These are phyloP conservation scores for Knoxdaviesia proteae DNA, from an alignment of 2,329 filamentous ascomycete species.

Conservation along the genomic window DNA sequence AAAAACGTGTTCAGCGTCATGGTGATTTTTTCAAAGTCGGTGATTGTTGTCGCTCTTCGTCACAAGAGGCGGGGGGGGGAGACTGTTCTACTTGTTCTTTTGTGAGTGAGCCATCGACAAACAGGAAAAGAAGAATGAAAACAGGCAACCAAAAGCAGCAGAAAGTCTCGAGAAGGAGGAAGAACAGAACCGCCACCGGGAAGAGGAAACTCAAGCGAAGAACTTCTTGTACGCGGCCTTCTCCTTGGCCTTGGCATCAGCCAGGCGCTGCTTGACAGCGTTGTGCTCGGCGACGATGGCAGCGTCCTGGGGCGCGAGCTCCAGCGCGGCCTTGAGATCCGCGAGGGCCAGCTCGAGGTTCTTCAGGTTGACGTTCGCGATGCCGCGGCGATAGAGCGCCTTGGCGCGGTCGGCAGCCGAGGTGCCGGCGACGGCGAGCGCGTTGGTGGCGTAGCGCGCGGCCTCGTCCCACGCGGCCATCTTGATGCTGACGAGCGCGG, in stretches of 20 bases:
- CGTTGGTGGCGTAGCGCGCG: slow-evolving; percentile 47
- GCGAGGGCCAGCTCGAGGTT: slow-evolving; percentile 65
- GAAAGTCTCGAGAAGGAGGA: too few species aligned
- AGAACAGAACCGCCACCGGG: too few species aligned
- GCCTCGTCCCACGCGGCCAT: slow-evolving; percentile 50
- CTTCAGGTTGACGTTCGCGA: slow-evolving; percentile 56
- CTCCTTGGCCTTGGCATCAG: slow-evolving; percentile 63
- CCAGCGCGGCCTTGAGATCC: slow-evolving; percentile 56
- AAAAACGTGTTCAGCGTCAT: too few species aligned
- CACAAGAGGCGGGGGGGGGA: too few species aligned
- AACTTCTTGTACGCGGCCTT: slow-evolving; percentile 87
- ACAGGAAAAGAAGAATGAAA: too few species aligned
- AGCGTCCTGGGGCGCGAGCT: slow-evolving; percentile 53
- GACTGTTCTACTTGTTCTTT: too few species aligned
- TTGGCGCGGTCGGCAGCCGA: slow-evolving; percentile 70
- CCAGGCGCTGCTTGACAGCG: slow-evolving; percentile 55
- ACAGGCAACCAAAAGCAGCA: too few species aligned
- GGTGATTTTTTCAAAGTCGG: too few species aligned
- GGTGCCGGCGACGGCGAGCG: slow-evolving; percentile 44
- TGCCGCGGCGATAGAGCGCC: slow-evolving; percentile 64
- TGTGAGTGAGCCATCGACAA: too few species aligned
- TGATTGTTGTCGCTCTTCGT: too few species aligned
- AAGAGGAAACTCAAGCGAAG: slow-evolving; percentile 31
- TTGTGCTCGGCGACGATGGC: slow-evolving; percentile 56
- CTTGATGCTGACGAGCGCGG: slow-evolving; percentile 71